A percentile compares a stretch with the other conserved stretches of the same genome.
These are phyloP conservation scores for Eragrostis tef DNA, from an alignment of 202 grass and related monocot species.

Conservation along the genomic window DNA sequence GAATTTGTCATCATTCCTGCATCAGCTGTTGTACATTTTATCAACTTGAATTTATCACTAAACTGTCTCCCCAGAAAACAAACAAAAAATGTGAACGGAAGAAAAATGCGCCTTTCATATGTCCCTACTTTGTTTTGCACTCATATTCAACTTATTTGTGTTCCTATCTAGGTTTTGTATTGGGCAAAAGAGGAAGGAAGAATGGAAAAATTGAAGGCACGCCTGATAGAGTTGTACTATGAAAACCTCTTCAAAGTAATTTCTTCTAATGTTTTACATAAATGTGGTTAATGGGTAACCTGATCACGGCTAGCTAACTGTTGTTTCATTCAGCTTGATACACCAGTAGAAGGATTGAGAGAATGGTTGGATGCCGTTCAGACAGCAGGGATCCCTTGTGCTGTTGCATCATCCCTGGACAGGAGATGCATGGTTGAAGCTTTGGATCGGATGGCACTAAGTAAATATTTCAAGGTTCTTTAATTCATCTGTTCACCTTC, in stretches of 20 bases:
- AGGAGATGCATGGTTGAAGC: constrained; percentile 81
- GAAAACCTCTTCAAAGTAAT: constrained; percentile 83
- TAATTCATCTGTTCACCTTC: constrained; percentile 26
- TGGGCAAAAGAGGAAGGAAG: constrained; percentile 77
- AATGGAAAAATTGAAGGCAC: constrained; percentile 81
- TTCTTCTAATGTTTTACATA: neutral
- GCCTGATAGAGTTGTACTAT: constrained; percentile 76
- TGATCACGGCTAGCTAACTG: constrained; percentile 13
- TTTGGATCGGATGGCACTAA: constrained; percentile 75
- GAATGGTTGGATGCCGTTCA: constrained; percentile 90
- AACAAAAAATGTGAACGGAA: neutral
- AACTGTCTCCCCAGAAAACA: constrained; percentile 9
- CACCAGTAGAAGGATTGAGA: constrained; percentile 78
- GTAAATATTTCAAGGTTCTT: constrained; percentile 91
- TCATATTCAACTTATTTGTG: neutral
- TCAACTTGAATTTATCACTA: neutral
- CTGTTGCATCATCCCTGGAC: constrained; percentile 81
- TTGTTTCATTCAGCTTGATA: constrained; percentile 65
- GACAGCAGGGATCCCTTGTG: constrained; percentile 88
- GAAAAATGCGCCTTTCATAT: neutral
- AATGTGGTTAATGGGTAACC: neutral
- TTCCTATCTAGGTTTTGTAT: constrained; percentile 68
- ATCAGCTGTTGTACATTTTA: neutral
- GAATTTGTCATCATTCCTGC: neutral
- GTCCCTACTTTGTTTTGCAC: neutral